Evolutionary conservation across 2,329 filamentous ascomycete species (phyloP).

Genomic region (Tolypocladium album): DNA sequence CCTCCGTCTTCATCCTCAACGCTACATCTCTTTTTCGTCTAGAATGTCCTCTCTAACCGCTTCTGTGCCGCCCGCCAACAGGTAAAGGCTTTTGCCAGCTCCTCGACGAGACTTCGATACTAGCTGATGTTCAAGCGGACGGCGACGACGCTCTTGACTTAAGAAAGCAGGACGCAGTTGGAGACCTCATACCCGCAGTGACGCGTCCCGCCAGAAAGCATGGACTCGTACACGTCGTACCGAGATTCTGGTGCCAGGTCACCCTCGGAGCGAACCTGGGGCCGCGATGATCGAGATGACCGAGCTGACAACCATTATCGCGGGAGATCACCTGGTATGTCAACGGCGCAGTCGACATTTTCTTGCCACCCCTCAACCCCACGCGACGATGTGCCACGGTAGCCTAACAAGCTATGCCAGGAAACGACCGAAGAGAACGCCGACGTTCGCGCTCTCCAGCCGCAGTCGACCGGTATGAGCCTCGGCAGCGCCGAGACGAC

Average conservation of each 20-base stretch:
- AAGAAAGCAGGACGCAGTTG: neutral
- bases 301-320: conserved; percentile 41
- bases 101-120: conserved; percentile 1
- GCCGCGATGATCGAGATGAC: conserved; percentile 38
- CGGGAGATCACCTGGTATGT: conserved; percentile 61
- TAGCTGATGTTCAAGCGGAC: conserved; percentile 2
- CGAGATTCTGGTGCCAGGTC: conserved; percentile 42
- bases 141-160: neutral
- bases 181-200: neutral
- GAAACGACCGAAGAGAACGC: conserved; percentile 48
- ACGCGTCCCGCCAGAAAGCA: conserved; percentile 13
- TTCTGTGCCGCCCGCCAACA: conserved; percentile 41
- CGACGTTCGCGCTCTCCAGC: conserved; percentile 60
- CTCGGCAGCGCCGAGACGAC: conserved; percentile 58
- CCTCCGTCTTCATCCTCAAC: conserved; percentile 2
- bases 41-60: conserved; percentile 46
- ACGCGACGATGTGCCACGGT: neutral
- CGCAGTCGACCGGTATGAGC: conserved; percentile 67
- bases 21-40: conserved; percentile 16
- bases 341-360: neutral
- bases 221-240: conserved; percentile 46
- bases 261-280: conserved; percentile 42
- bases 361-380: neutral
- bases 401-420: conserved; percentile 19
- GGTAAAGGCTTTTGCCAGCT: conserved; percentile 20